Percentiles rank a stretch among this genome's conserved stretches.
Conservation (phyloP, 208 protist genomes). For the Crithidia fasciculata region DNA sequence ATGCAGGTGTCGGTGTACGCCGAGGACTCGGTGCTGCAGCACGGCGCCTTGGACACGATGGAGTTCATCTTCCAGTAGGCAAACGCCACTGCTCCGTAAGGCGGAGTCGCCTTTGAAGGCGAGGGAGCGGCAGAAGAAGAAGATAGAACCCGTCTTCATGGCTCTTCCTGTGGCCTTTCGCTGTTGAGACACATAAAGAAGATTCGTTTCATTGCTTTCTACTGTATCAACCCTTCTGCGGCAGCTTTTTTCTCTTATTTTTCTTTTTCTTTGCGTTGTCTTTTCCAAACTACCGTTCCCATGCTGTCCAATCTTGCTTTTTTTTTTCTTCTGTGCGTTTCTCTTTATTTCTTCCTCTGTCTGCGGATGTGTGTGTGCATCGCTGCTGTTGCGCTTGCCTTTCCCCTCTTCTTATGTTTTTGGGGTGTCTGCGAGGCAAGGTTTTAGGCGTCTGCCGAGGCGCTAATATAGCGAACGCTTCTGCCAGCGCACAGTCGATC, state of each 20-base stretch:
- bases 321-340: background rate
- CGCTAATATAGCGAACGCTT: no score
- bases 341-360: background rate
- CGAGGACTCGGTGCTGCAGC: constrained; percentile 36
- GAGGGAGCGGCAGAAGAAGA: background rate
- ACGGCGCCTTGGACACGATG: constrained; percentile 34
- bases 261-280: background rate
- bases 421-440: background rate
- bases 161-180: no score
- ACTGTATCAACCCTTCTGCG: background rate
- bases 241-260: background rate
- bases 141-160: background rate
- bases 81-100: background rate
- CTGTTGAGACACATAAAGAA: no score
- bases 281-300: no score
- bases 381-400: constrained; percentile 1
- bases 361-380: background rate
- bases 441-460: no score
- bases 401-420: constrained; percentile 2
- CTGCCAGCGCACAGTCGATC: no score
- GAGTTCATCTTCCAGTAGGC: constrained; percentile 28
- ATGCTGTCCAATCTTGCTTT: background rate
- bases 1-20: constrained; percentile 49
- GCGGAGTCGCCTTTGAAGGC: background rate
- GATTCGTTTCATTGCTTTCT: background rate